Base-by-base conservation (phyloP, 2,329 filamentous ascomycete species). In the Colletotrichum abscissum region DNA sequence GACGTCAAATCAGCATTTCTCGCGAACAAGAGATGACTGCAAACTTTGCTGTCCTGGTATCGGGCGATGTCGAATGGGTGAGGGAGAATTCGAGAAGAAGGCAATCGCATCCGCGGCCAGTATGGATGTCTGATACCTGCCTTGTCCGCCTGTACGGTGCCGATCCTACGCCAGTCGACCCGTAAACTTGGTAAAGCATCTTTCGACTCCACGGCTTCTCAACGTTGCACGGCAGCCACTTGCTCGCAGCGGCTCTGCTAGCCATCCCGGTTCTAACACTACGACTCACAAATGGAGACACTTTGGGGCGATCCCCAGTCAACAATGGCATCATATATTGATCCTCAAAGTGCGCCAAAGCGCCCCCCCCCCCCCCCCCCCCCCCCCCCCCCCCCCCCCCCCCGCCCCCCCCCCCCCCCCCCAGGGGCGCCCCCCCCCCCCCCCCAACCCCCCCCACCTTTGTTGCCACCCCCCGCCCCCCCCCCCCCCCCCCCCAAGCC, bases 101-200 rank as follows among this genome's bases (percentile, higher is more conserved):
- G 59, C 42, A 46, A 8, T 28, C 33, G 42, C 26, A 59, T 66
- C 67, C 26, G 28, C 55, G 52, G 38, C 35, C 60, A 58, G 62
- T 57, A 35, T 62, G 28, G 33, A 14, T 22, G 55, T 30, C 46
- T 33, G 11, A 33, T 42, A 42, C 33, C 56, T 35, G 24, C 28
- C 35, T 26, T 58, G 26, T 49, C 33, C 19, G 46, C 57, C 30
- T 56, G 46, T n/a, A 56, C 16, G 56, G 46, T 62, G 60, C 56
- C 38, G 55, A 65, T 70, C 67, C 24, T 38, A 30, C 55, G 49
- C 49, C 55, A 38, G 67, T 38, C 26, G 67, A 66, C 24, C 70
- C 70, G 60, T 64, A n/a, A 35, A 49, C 28, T 63, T 46, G 55
- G 70, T 70, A 73, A 69, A 64, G 33, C 58, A 65, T 70, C 55